Conservation (phyloP, 257 asterid species). For the Ligustrum vulgare region DNA sequence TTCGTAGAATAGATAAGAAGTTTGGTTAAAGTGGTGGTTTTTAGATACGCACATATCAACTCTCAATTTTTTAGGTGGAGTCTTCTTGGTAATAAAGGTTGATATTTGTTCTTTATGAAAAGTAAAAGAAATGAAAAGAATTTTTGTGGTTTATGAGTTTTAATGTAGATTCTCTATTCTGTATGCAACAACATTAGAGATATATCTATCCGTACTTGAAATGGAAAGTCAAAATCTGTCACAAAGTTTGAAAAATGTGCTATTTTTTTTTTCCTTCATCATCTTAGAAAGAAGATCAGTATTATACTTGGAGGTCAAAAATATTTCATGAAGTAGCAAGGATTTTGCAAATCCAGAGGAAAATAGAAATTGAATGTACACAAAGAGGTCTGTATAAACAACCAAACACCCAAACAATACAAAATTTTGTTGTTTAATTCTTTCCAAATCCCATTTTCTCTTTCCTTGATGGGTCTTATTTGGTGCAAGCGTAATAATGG, state of each 20-base stretch:
- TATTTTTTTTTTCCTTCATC: slow-evolving; percentile 38
- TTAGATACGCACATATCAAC: slow-evolving; percentile 29
- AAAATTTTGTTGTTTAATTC: no score
- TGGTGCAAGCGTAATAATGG: no score
- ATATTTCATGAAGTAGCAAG: slow-evolving; percentile 65
- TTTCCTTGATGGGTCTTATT: no score
- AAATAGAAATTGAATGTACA: no score
- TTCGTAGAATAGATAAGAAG: slow-evolving; percentile 1
- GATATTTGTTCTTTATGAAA: neutral
- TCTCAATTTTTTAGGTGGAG: neutral
- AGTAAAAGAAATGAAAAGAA: slow-evolving; percentile 8
- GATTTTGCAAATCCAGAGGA: slow-evolving; percentile 49
- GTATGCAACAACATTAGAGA: neutral
- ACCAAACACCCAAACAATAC: no score
- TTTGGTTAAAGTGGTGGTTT: slow-evolving; percentile 29
- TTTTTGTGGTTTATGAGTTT: slow-evolving; percentile 4
- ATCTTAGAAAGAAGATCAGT: slow-evolving; percentile 84
- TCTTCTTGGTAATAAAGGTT: neutral
- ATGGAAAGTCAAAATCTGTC: neutral
- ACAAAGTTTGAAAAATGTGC: neutral
- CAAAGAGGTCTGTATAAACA: no score
- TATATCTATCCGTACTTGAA: neutral
- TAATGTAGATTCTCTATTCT: neutral
- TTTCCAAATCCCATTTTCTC: no score
- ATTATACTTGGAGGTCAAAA: slow-evolving; percentile 71